Percentiles rank a stretch among this genome's conserved stretches.
These are phyloP conservation scores for Diaporthe sp. DNA, from an alignment of 2,329 filamentous ascomycete species.

Conservation along the genomic window DNA sequence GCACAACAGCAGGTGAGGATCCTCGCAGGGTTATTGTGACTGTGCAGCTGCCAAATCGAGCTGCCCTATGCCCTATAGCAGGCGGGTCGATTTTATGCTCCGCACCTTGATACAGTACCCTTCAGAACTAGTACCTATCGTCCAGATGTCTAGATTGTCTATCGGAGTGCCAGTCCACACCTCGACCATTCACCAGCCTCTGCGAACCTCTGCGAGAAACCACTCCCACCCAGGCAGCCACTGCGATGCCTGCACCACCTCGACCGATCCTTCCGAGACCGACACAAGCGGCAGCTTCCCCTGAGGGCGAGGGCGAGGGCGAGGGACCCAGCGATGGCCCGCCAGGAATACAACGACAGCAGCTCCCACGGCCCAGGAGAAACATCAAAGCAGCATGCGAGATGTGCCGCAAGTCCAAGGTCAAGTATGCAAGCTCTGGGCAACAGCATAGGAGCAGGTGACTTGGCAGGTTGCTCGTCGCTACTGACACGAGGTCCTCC, in stretches of 20 bases:
- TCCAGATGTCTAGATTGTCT: not conserved
- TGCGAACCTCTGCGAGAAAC: not conserved
- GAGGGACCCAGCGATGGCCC: not conserved
- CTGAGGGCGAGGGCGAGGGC: not conserved
- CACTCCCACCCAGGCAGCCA: too few relatives aligned
- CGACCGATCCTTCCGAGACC: conserved; percentile 8
- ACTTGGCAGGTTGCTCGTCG: too few relatives aligned
- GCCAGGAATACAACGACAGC: not conserved
- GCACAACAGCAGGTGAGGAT: not conserved
- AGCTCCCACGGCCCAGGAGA: not conserved
- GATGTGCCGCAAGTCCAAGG: conserved; percentile 16
- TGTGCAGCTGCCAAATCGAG: not conserved
- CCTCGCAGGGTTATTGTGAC: not conserved
- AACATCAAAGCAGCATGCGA: conserved; percentile 9
- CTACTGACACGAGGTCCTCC: not conserved
- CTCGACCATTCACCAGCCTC: not conserved
- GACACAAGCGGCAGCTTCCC: too few relatives aligned
- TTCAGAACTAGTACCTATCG: not conserved
- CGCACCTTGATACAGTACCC: not conserved
- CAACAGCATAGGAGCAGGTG: not conserved
- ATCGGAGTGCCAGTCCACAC: not conserved
- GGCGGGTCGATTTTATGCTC: not conserved
- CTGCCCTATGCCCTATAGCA: too few relatives aligned
- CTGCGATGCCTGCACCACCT: not conserved
- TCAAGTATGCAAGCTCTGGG: conserved; percentile 1